phyloP scores from a whole-genome alignment of 257 asterid genomes.

The Datura wrightii region DNA sequence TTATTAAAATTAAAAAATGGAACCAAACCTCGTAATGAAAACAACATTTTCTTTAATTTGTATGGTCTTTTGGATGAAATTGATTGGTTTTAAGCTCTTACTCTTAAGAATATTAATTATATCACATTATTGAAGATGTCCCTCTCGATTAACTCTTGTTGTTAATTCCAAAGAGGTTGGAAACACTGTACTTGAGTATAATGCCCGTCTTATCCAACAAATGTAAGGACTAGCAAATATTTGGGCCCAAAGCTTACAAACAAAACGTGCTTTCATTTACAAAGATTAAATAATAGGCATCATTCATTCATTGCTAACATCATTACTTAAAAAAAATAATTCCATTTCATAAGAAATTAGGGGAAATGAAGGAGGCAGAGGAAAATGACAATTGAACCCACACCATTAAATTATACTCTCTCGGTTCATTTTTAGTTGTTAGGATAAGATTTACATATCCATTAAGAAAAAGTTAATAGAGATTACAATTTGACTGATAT shows the following conservation, averaged over 20 bases:
- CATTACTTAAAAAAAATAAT: too few species aligned
- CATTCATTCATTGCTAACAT: not conserved
- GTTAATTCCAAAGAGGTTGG: not conserved
- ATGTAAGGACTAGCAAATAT: not conserved
- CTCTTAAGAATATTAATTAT: not conserved
- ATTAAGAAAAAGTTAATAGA: too few species aligned
- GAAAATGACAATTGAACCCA: too few species aligned
- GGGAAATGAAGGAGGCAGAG: too few species aligned
- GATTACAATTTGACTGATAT: too few species aligned
- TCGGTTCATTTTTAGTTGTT: too few species aligned
- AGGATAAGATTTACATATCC: too few species aligned
- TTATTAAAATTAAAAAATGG: too few species aligned
- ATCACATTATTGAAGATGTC: slow-evolving; percentile 13
- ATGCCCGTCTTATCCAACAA: not conserved
- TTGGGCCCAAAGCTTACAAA: slow-evolving; percentile 20
- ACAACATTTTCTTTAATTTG: not conserved
- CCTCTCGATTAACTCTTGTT: not conserved
- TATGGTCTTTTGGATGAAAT: not conserved
- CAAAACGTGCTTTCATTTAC: not conserved
- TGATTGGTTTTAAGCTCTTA: not conserved
- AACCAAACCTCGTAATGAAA: not conserved
- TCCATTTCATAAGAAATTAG: too few species aligned
- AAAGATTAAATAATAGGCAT: slow-evolving; percentile 10
- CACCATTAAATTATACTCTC: too few species aligned
- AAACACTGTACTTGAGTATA: not conserved